Percentiles rank a stretch among this genome's conserved stretches.
These are phyloP conservation scores for Lippia alba DNA, from an alignment of 305 asterid genomes.

Conservation along the genomic window DNA sequence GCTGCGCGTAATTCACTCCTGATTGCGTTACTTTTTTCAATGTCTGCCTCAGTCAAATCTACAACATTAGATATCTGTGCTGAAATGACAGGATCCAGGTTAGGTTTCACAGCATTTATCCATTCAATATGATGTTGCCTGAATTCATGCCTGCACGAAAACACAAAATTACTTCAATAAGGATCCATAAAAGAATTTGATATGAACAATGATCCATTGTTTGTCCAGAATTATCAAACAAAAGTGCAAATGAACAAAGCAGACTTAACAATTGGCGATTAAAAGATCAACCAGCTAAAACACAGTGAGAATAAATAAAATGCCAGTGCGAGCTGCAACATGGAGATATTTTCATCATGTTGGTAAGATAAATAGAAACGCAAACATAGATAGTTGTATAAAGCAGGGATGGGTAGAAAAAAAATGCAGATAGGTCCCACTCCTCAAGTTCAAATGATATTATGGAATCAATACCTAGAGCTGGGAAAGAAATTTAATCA, in stretches of 20 bases:
- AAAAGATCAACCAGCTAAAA: slow-evolving; percentile 5
- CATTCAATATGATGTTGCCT: slow-evolving; percentile 76
- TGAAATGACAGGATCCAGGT: slow-evolving; percentile 68
- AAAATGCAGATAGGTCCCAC: background rate
- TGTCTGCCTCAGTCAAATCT: slow-evolving; percentile 55
- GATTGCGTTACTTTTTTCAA: slow-evolving; percentile 65
- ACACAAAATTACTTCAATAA: slow-evolving; percentile 28
- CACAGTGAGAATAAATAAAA: slow-evolving; percentile 16
- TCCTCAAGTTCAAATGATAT: slow-evolving; percentile 12
- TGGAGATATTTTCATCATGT: background rate
- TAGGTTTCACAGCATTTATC: slow-evolving; percentile 74
- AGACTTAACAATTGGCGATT: background rate
- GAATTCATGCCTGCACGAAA: slow-evolving; percentile 77
- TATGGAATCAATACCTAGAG: slow-evolving; percentile 9
- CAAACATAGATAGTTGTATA: background rate
- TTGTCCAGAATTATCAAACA: background rate
- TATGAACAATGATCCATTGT: slow-evolving; percentile 7
- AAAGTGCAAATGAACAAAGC: slow-evolving; percentile 18
- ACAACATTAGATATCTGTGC: slow-evolving; percentile 49
- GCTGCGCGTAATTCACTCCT: slow-evolving; percentile 83
- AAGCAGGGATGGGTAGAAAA: slow-evolving; percentile 5
- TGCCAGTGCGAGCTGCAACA: slow-evolving; percentile 7
- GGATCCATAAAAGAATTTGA: slow-evolving; percentile 10
- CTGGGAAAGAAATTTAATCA: background rate
- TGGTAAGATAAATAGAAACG: background rate